A percentile compares a stretch with the other conserved stretches of the same genome.
phyloP scores from a whole-genome alignment of 495 filamentous ascomycete species.

The Podospora pseudoanserina region DNA sequence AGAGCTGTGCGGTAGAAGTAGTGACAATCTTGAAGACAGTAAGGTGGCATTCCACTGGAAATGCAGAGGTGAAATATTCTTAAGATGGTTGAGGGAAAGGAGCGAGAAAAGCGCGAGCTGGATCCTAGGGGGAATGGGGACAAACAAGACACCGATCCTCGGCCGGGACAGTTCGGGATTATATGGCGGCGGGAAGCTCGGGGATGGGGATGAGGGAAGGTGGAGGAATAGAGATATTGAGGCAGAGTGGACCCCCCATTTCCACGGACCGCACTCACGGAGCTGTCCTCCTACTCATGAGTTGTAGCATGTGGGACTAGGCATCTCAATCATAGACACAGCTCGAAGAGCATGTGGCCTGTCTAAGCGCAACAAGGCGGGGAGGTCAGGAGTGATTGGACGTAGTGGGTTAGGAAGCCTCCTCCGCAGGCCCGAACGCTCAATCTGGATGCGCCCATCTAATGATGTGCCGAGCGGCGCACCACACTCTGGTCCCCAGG shows the following conservation, averaged over 20 bases:
- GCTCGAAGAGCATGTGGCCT: slow-evolving; percentile 20
- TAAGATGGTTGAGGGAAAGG: not conserved
- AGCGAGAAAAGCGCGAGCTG: slow-evolving; percentile 4
- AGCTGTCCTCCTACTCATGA: not conserved
- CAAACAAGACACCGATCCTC: slow-evolving; percentile 12
- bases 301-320: not conserved
- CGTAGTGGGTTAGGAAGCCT: slow-evolving; percentile 29
- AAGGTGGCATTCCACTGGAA: slow-evolving; percentile 67
- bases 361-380: slow-evolving; percentile 23
- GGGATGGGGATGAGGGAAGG: slow-evolving; percentile 3
- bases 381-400: slow-evolving; percentile 37
- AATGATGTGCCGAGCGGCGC: slow-evolving; percentile 38
- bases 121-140: not conserved
- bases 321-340: not conserved
- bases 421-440: slow-evolving; percentile 45
- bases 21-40: slow-evolving; percentile 82
- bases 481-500: not conserved
- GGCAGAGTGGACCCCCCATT: not conserved
- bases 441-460: slow-evolving; percentile 31
- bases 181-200: slow-evolving; percentile 20
- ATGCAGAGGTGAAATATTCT: slow-evolving; percentile 13
- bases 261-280: not conserved
- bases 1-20: slow-evolving; percentile 88
- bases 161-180: slow-evolving; percentile 24
- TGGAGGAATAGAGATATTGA: not conserved